These are phyloP conservation scores for Pyrus communis DNA, from an alignment of 306 rosid species.

Conservation along the genomic window DNA sequence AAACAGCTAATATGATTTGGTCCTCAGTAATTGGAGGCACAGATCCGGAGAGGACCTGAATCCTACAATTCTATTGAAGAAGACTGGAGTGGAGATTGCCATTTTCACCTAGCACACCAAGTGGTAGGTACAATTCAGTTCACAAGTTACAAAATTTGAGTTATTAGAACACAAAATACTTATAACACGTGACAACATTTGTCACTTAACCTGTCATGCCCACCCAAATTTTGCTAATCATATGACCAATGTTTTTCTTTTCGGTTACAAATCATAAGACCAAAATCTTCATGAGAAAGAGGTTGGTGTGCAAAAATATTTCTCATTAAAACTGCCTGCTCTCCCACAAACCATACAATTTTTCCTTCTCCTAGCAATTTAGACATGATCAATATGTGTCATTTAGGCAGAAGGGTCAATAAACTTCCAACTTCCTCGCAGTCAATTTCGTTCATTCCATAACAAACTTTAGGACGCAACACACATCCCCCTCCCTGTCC, in stretches of 20 bases:
- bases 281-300: neutral
- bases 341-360: neutral
- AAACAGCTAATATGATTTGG: no score
- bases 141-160: neutral
- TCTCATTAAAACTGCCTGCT: neutral
- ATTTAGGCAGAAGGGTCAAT: neutral
- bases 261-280: neutral
- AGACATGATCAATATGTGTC: neutral
- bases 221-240: neutral
- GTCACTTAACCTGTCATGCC: neutral
- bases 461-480: slow-evolving; percentile 23
- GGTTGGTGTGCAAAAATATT: neutral
- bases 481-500: neutral
- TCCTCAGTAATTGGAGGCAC: no score
- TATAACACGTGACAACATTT: neutral
- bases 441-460: slow-evolving; percentile 24
- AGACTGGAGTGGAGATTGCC: no score
- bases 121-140: neutral
- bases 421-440: slow-evolving; percentile 31
- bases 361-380: neutral
- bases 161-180: neutral
- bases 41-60: no score
- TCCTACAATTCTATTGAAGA: no score
- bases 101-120: no score
- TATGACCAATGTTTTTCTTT: neutral